Conservation (phyloP, 495 filamentous ascomycete species). For the Podospora anserina region DNA sequence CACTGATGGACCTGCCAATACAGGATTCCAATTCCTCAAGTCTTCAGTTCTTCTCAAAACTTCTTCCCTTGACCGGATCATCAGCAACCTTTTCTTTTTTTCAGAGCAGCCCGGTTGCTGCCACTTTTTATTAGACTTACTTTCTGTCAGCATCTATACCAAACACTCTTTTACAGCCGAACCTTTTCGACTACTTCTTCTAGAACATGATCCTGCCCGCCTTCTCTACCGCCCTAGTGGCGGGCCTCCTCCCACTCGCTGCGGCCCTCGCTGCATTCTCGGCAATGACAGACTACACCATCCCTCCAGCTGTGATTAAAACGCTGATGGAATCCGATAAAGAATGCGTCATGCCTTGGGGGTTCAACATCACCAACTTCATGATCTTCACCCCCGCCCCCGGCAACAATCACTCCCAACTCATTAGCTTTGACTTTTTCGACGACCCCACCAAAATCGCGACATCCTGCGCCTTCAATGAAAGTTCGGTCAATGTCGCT, state of each 20-base stretch:
- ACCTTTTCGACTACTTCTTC: background rate
- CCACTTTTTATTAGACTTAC: constrained; percentile 11
- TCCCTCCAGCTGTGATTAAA: constrained; percentile 16
- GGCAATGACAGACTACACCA: constrained; percentile 7
- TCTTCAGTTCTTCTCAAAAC: constrained; percentile 5
- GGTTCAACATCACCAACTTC: constrained; percentile 14
- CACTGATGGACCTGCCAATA: background rate
- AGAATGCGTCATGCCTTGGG: constrained; percentile 26
- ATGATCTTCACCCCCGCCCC: background rate
- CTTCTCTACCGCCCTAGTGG: constrained; percentile 16
- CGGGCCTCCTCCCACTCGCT: constrained; percentile 9
- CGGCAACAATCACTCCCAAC: background rate
- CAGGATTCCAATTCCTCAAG: background rate
- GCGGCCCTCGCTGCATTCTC: constrained; percentile 12
- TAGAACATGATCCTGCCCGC: background rate
- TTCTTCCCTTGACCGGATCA: constrained; percentile 12
- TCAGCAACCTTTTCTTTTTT: constrained; percentile 9
- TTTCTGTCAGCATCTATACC: constrained; percentile 3
- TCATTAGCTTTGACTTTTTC: background rate
- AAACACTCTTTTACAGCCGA: constrained; percentile 18
- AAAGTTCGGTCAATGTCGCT: constrained; percentile 26
- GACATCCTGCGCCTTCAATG: constrained; percentile 32
- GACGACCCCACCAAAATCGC: constrained; percentile 26
- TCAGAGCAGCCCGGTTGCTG: constrained; percentile 6
- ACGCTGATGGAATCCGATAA: constrained; percentile 4